Base-by-base conservation (phyloP, 768 basidiomycete genomes). In the Collybiopsis luxurians region DNA sequence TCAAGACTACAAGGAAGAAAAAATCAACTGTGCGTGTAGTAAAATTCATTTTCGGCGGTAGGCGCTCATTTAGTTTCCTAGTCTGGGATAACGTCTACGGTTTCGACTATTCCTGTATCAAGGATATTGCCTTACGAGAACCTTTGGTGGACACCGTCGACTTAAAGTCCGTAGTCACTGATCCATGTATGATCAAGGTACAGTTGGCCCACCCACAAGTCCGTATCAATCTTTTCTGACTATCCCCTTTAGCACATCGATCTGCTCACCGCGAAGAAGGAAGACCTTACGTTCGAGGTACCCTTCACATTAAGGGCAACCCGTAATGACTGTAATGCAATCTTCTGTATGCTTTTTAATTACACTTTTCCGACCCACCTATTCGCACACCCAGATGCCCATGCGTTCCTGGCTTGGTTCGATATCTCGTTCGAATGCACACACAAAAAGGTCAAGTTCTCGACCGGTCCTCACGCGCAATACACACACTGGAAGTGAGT, bases 71-170 rank as follows among this genome's bases (percentile, higher is more conserved):
- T 39, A 45, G 26, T 34, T 56, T 45, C 59, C n/a, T n/a, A 98
- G 96, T 96, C 79, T 99, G 97, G 97, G 95, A 98, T 67, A 95
- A 98, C 65, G 97, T 99, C 21, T 99, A 99, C 72, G 97, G 97
- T 24, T 98, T 99, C 73, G 95, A 99, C 73, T 99, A 92, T 74
- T 97, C 95, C 39, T 98, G 97, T 71, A 98, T 99, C 80, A 98
- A 98, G 75, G 94, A 97, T 70, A 97, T 99, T 63, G 97, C 97
- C 2, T 76, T 99, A 55, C 83, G 91, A 28, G 97, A 99, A 69
- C 97, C 97, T 43, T 79, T 99, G 45, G 97, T 99, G 30, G 97
- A 99, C 73, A 97, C 95, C n/a, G 97, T 99, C 58, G 97, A 99
- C 62, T 76, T 98, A 63, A 96, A 95, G 73, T 78, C 94, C 2